A percentile compares a stretch with the other conserved stretches of the same genome.
Evolutionary conservation across 352 stramenopile species (phyloP).

Genomic region (Phytopythium ostracodes): DNA sequence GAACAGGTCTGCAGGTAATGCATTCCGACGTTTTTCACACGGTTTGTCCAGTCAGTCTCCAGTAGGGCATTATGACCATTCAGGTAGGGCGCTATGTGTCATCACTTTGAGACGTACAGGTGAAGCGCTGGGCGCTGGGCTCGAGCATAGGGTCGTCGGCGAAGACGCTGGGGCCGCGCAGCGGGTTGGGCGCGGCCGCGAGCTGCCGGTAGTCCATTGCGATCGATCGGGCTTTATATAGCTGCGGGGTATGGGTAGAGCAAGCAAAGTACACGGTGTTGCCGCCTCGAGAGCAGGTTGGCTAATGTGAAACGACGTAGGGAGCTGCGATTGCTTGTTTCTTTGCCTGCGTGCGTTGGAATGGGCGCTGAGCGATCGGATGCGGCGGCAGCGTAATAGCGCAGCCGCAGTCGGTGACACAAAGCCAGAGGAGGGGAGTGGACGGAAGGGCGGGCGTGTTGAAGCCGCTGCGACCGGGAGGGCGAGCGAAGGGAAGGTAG

Average conservation of each 20-base stretch:
- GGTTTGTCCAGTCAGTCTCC: too few relatives aligned
- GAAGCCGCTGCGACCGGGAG: conserved; percentile 13
- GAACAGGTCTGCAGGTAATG: conserved; percentile 49
- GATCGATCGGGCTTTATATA: neutral
- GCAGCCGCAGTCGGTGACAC: neutral
- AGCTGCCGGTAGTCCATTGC: conserved; percentile 16
- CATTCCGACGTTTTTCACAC: neutral
- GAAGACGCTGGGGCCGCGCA: conserved; percentile 18
- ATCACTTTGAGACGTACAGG: conserved; percentile 71
- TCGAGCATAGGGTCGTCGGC: conserved; percentile 29
- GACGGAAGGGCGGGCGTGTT: conserved; percentile 12
- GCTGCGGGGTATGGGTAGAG: too few relatives aligned
- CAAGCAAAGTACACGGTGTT: too few relatives aligned
- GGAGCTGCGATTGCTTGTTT: neutral
- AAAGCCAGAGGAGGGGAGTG: neutral
- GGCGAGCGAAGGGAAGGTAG: conserved; percentile 4
- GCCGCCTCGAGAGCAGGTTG: neutral
- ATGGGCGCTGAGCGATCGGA: neutral
- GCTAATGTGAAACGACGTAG: conserved; percentile 3
- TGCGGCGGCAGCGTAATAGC: too few relatives aligned
- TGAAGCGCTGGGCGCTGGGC: conserved; percentile 55
- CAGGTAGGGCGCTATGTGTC: neutral
- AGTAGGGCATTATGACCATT: neutral
- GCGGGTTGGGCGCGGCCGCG: conserved; percentile 12
- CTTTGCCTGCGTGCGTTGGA: too few relatives aligned